phyloP scores from a whole-genome alignment of 139 green algal species.

The Picochlorum sp. region DNA sequence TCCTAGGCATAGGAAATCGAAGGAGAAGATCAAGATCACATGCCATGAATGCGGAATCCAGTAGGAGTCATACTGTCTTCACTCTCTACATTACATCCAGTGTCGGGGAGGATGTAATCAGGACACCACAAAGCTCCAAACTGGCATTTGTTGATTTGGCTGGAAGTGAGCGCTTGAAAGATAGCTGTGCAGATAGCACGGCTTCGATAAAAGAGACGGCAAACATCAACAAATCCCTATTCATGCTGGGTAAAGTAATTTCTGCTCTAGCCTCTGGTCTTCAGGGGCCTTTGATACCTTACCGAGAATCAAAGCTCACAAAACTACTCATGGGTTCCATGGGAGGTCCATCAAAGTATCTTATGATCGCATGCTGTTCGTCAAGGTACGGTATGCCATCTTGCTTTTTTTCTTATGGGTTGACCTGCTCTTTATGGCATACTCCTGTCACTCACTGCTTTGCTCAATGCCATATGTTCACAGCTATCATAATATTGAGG shows the following conservation, averaged over 20 bases:
- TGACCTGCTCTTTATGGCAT: background rate
- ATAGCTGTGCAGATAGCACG: slow-evolving; percentile 47
- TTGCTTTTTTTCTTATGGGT: background rate
- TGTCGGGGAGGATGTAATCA: slow-evolving; percentile 25
- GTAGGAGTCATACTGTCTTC: slow-evolving; percentile 72
- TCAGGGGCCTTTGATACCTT: slow-evolving; percentile 8
- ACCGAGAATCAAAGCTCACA: slow-evolving; percentile 41
- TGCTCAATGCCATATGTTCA: background rate
- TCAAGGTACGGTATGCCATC: slow-evolving; percentile 15
- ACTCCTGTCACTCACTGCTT: background rate
- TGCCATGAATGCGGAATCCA: slow-evolving; percentile 74
- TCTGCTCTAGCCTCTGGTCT: slow-evolving; percentile 12
- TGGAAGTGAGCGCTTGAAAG: slow-evolving; percentile 78
- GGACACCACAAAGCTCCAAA: too few relatives aligned
- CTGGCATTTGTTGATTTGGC: slow-evolving; percentile 85
- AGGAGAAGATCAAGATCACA: slow-evolving; percentile 68
- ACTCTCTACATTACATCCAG: slow-evolving; percentile 49
- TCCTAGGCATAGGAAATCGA: slow-evolving; percentile 30
- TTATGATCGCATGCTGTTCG: slow-evolving; percentile 88
- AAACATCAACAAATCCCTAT: slow-evolving; percentile 89
- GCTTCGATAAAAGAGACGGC: slow-evolving; percentile 75
- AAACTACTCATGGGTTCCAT: slow-evolving; percentile 52
- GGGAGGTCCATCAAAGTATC: slow-evolving; percentile 37
- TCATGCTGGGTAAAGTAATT: slow-evolving; percentile 80
- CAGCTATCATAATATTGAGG: slow-evolving; percentile 38